These are phyloP conservation scores for Trametes polyzona DNA, from an alignment of 1,284 basidiomycete genomes.

Conservation along the genomic window DNA sequence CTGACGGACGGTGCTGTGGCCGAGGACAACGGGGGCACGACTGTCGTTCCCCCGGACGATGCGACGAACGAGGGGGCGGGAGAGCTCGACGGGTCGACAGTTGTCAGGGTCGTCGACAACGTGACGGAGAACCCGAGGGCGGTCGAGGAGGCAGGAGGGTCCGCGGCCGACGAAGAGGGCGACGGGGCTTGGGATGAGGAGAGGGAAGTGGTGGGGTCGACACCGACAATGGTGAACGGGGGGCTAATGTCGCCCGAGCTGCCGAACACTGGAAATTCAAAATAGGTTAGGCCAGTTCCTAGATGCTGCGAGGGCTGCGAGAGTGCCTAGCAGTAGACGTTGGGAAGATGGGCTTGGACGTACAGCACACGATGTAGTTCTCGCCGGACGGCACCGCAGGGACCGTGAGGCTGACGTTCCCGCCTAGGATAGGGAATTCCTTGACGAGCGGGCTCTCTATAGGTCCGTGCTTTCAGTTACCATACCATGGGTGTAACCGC, in stretches of 20 bases:
- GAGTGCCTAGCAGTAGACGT: no score
- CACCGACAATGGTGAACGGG: slow-evolving; percentile 40
- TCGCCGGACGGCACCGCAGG: slow-evolving; percentile 30
- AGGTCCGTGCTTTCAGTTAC: background rate
- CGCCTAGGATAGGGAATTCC: slow-evolving; percentile 29
- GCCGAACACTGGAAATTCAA: slow-evolving; percentile 48
- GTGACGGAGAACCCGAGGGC: no score
- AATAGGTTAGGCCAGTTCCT: background rate
- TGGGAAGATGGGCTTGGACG: no score
- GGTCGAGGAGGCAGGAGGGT: no score
- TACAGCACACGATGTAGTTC: slow-evolving; percentile 36
- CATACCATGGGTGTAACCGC: no score
- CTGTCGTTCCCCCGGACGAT: no score
- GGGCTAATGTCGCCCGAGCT: slow-evolving; percentile 52
- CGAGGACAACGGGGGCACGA: no score
- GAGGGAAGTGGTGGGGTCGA: slow-evolving; percentile 13
- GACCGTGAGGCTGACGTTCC: slow-evolving; percentile 31
- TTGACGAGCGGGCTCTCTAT: slow-evolving; percentile 33
- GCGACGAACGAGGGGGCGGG: no score
- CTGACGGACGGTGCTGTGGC: no score
- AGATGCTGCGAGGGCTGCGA: background rate
- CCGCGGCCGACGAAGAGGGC: background rate
- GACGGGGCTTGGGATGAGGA: background rate
- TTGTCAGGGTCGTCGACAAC: no score
- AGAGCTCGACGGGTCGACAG: no score